Base-by-base conservation (phyloP, 2,329 filamentous ascomycete genomes). In the Hysterium pulicare region DNA sequence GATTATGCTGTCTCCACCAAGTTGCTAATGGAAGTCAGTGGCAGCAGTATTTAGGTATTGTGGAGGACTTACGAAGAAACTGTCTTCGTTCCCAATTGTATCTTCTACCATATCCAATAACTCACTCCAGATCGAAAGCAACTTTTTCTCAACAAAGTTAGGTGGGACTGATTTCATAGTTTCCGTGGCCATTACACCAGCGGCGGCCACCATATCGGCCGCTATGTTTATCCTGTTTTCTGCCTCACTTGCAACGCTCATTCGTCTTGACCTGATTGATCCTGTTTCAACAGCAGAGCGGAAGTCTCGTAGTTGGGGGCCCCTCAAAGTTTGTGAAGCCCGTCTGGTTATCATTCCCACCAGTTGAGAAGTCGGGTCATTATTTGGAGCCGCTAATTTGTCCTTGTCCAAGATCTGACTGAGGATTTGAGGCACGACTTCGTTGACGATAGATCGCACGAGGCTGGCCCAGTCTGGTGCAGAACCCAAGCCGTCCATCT, bases 371-470 rank as follows among this genome's bases (percentile, higher is more conserved):
- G 60, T 53, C 56, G 60, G 59, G 20, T 60, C 51, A 20, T 50
- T 50, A 4, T 51, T 39, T 5, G 48, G 41, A n/a, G n/a, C n/a
- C 3, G 50, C 37, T 11, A 46, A 33, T 33, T 56, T 57, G 38
- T 61, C 60, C 40, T 61, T 61, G 10, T 53, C 40, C 7, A 63
- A 44, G 2, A 64, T 51, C 33, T 61, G 59, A 17, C 58, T 56
- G 2, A 64, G 57, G 26, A 64, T 61, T 24, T 64, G 55, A 17
- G 59, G 59, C 4, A 64, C 59, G 51, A 62, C 57, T 30, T 64
- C 60, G 35, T 52, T 57, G 4, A 64, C 58, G 33, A 64, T 64
- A 2, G 55, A 57, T 3, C 58, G 51, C 20, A 64, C 59, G 24
- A 64, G 53, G 31, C 38, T 52, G 21, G 45, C 51, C 59, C 54